Evolutionary conservation across 192 early-diverging fungal genomes (phyloP), one percentile per base, ranked within the genome.

Genomic region (Radiomyces spectabilis): DNA sequence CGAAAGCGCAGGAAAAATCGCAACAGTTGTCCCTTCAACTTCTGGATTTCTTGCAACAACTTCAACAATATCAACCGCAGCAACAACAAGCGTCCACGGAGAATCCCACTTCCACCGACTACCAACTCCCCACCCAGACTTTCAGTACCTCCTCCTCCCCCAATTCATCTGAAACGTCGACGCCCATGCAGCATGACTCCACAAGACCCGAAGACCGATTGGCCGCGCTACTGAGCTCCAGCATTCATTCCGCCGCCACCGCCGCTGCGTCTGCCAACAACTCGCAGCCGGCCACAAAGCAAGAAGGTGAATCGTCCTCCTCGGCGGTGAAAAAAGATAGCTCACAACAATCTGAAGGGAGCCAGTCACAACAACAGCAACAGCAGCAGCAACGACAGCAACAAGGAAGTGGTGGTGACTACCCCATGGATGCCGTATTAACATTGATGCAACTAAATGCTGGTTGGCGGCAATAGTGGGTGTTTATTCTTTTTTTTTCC

Each of bases 371-470:
- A 35, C 56, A 53, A 18, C 42, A 25, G 5, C 64, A 55, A 5
- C 43, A 33, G 19, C 49, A 49, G 13, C 57, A 61, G 10, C 51
- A 44, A 0, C 32, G 37, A 13, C 54, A 38, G 29, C 24, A 48
- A 8, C 54, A 40, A 25, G 22, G 21, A 39, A 37, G 40, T 27
- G 37, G 61, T 33, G 63, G 59, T 2, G 68, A 75, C 35, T 70
- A 71, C 21, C 68, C 73, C 1, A 75, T 75, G 73, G 73, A 75
- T 51, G 73, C 73, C 1, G 73, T 75, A 18, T 41, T 75, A 51
- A 75, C 73, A 8, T 37, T 75, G 46, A 75, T 75, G 73, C 64
- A 75, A 40, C 32, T 75, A 31, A 75, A 75, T 41, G 73, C 68
- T n/a, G 61, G 65, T 30, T 71, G 49, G 51, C 50, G 53, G 39